A percentile compares a stretch with the other conserved stretches of the same genome.
Conservation (phyloP, 2,329 filamentous ascomycete genomes). For the Cladosporium sp. region DNA sequence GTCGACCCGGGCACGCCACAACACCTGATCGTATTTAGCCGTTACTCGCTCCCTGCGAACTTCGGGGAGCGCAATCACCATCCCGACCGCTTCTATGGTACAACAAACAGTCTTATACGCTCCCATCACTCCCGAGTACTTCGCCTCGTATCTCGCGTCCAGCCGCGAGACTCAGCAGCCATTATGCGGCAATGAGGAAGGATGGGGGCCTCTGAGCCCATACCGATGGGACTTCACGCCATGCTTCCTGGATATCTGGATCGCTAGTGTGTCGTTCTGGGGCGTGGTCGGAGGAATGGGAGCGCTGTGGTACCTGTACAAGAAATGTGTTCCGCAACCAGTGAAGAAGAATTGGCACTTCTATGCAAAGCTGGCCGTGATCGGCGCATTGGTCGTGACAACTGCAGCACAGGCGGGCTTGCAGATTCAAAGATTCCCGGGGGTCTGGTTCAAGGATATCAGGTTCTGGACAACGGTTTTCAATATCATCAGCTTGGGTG, state of each 20-base stretch:
- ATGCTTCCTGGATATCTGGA: conserved; percentile 91
- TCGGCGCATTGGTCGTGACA: conserved; percentile 62
- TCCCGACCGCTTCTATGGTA: conserved; percentile 11
- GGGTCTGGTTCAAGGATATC: conserved; percentile 73
- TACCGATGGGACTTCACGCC: conserved; percentile 90
- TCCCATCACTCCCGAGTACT: conserved; percentile 9
- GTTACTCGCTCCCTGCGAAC: neutral
- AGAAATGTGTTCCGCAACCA: conserved; percentile 58
- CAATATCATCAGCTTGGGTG: conserved; percentile 63
- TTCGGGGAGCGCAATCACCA: neutral
- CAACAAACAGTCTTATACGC: conserved; percentile 12
- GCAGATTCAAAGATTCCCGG: conserved; percentile 64
- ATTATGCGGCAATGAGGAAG: conserved; percentile 81
- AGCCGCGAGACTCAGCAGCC: conserved; percentile 47
- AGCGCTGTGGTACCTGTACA: conserved; percentile 74
- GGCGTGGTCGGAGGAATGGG: conserved; percentile 71
- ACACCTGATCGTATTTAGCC: neutral
- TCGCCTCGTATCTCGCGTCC: conserved; percentile 27
- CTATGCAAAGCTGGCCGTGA: conserved; percentile 74
- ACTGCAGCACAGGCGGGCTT: conserved; percentile 66
- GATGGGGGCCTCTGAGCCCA: conserved; percentile 89
- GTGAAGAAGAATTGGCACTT: conserved; percentile 86
- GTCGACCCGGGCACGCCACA: conserved; percentile 4
- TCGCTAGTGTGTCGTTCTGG: conserved; percentile 67
- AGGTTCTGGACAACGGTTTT: conserved; percentile 74